These are phyloP conservation scores for Suhomyces terraborum DNA, from an alignment of 1,139 yeast species.

Conservation along the genomic window DNA sequence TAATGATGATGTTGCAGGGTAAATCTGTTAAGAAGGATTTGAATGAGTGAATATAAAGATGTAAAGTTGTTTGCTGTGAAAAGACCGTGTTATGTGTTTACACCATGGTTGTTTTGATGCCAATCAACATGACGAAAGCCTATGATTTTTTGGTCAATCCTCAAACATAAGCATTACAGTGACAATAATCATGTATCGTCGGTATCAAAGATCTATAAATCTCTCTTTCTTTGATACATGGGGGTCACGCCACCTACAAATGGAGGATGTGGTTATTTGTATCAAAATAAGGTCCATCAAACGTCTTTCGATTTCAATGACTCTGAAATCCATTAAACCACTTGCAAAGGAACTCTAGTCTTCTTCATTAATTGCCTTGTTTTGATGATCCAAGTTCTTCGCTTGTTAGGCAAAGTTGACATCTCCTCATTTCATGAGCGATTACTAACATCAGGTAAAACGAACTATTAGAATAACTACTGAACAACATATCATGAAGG, in stretches of 20 bases:
- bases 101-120: not conserved
- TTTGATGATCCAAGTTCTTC: too few species aligned
- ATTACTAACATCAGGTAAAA: slow-evolving; percentile 51
- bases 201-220: too few species aligned
- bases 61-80: not conserved
- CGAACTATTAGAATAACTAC: slow-evolving; percentile 90
- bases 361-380: too few species aligned
- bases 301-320: not conserved
- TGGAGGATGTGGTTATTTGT: not conserved
- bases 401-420: too few species aligned
- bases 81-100: not conserved
- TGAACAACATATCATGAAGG: slow-evolving; percentile 78
- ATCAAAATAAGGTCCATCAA: not conserved
- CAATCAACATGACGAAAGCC: not conserved
- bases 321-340: too few species aligned
- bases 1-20: not conserved
- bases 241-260: not conserved
- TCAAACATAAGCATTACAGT: too few species aligned
- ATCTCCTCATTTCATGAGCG: too few species aligned
- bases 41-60: not conserved
- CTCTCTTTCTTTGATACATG: not conserved
- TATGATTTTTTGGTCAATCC: not conserved
- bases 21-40: not conserved
- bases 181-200: too few species aligned
- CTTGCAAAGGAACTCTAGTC: too few species aligned